phyloP scores from a whole-genome alignment of 805 yeast genomes.

The Lachancea thermotolerans region DNA sequence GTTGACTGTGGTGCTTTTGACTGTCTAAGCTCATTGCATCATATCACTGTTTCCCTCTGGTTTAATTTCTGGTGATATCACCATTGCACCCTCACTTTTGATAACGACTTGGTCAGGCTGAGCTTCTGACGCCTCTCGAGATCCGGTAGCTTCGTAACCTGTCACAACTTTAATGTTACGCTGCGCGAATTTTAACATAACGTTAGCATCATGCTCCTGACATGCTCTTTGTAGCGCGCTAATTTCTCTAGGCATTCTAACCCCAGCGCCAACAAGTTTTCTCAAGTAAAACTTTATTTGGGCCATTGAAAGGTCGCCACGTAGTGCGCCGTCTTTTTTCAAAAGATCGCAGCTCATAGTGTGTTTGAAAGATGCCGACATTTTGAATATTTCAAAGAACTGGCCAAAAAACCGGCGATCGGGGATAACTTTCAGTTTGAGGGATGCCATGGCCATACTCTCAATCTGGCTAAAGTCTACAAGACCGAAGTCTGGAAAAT shows the following conservation, averaged over 20 bases:
- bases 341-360: slow-evolving; percentile 10
- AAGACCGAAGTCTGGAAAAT: slow-evolving; percentile 15
- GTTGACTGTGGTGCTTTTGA: too few species aligned
- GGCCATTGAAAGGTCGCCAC: slow-evolving; percentile 19
- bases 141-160: slow-evolving; percentile 2
- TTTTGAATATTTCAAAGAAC: slow-evolving; percentile 12
- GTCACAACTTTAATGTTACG: slow-evolving; percentile 3
- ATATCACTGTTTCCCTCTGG: too few species aligned
- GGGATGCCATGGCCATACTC: slow-evolving; percentile 13
- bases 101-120: neutral
- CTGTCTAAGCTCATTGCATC: too few species aligned
- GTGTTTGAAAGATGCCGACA: slow-evolving; percentile 13
- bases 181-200: neutral
- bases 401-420: slow-evolving; percentile 12
- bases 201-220: slow-evolving; percentile 4
- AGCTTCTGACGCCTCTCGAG: neutral
- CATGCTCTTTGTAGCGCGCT: slow-evolving; percentile 13
- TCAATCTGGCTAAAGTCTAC: slow-evolving; percentile 16
- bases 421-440: slow-evolving; percentile 18
- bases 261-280: slow-evolving; percentile 41
- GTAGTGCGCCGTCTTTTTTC: slow-evolving; percentile 14
- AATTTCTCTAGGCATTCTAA: slow-evolving; percentile 10
- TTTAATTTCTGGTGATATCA: too few species aligned
- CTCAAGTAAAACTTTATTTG: slow-evolving; percentile 39
- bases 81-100: too few species aligned